phyloP scores from a whole-genome alignment of 495 filamentous ascomycete species.

The Hypoxylon rickii region DNA sequence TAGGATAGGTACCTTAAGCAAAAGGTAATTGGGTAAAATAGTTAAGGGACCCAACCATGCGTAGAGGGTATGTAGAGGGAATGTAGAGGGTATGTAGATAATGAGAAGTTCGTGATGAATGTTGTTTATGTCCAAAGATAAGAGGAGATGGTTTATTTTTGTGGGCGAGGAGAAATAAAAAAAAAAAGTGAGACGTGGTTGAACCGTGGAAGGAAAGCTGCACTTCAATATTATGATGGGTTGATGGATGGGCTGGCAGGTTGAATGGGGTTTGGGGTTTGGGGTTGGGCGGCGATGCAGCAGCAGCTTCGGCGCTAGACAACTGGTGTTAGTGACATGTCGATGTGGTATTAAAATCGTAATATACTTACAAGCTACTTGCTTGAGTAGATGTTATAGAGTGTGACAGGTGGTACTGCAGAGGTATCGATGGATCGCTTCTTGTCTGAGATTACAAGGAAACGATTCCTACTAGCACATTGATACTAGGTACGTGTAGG shows the following conservation, averaged over 20 bases:
- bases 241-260: background rate
- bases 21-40: background rate
- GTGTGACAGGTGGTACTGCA: too few relatives aligned
- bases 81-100: background rate
- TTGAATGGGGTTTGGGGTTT: slow-evolving; percentile 15
- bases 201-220: background rate
- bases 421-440: too few relatives aligned
- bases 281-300: slow-evolving; percentile 35
- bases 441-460: too few relatives aligned
- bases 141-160: background rate
- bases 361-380: background rate
- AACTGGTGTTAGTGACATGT: background rate
- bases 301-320: too few relatives aligned
- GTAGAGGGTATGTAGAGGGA: background rate
- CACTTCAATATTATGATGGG: too few relatives aligned
- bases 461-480: too few relatives aligned
- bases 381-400: too few relatives aligned
- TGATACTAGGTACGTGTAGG: too few relatives aligned
- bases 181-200: background rate
- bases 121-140: background rate
- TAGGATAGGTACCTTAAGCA: too few relatives aligned
- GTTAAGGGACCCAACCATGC: background rate
- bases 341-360: too few relatives aligned
- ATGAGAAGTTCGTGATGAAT: background rate
- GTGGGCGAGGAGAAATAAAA: background rate